Percentiles rank a stretch among this genome's conserved stretches.
Evolutionary conservation across 257 asterid species (phyloP).

Genomic region (Salvia rosmarinus): DNA sequence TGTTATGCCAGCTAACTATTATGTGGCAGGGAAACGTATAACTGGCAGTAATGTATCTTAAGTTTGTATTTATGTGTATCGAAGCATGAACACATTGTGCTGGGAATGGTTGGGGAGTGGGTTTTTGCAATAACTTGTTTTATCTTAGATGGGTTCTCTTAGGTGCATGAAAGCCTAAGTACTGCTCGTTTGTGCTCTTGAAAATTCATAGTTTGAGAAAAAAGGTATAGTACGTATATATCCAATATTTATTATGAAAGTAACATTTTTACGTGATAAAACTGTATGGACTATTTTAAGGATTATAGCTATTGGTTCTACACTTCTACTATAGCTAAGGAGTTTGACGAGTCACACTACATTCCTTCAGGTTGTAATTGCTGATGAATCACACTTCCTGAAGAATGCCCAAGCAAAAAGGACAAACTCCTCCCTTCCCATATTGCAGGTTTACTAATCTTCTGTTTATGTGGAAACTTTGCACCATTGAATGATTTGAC

Average conservation of each 20-base stretch:
- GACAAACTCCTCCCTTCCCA: constrained; percentile 78
- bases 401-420: constrained; percentile 96
- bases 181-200: constrained; percentile 18
- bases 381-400: constrained; percentile 96
- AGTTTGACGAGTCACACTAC: constrained; percentile 35
- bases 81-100: not conserved
- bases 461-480: constrained; percentile 9
- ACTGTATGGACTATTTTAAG: constrained; percentile 25
- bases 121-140: not conserved
- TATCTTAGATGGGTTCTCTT: constrained; percentile 21
- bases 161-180: constrained; percentile 16
- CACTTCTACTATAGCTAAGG: constrained; percentile 15
- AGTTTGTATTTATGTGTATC: constrained; percentile 11
- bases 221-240: not conserved
- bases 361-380: constrained; percentile 77
- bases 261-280: constrained; percentile 23
- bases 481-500: not conserved
- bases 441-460: constrained; percentile 68
- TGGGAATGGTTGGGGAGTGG: not conserved
- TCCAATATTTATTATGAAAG: constrained; percentile 14
- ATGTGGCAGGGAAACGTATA: constrained; percentile 14
- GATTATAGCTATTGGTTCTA: constrained; percentile 12
- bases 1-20: constrained; percentile 11
- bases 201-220: constrained; percentile 14
- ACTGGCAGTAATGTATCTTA: not conserved